Evolutionary conservation across 2,329 filamentous ascomycete species (phyloP).

Genomic region (Tolypocladium amazonense): DNA sequence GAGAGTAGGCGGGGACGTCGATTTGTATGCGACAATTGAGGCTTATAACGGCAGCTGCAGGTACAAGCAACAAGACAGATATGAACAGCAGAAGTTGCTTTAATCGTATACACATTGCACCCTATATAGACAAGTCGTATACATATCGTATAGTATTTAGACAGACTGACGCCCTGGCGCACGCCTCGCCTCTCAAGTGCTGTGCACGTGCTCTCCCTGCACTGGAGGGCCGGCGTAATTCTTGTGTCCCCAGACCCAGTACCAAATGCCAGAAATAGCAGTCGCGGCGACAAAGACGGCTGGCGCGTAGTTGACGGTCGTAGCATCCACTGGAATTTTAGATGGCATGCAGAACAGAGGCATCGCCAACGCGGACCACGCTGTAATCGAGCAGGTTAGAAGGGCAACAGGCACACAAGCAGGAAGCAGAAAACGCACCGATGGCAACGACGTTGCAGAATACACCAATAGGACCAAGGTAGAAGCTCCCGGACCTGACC

Average conservation of each 20-base stretch:
- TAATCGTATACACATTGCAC: neutral
- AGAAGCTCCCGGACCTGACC: slow-evolving; percentile 45
- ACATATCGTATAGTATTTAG: neutral
- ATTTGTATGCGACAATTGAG: no score
- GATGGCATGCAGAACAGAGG: slow-evolving; percentile 68
- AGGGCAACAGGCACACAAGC: neutral
- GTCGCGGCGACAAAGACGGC: slow-evolving; percentile 63
- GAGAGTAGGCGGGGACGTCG: no score
- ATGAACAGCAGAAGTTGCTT: neutral
- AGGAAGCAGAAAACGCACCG: slow-evolving; percentile 30
- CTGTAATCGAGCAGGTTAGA: slow-evolving; percentile 21
- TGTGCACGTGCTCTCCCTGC: slow-evolving; percentile 17
- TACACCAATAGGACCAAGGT: slow-evolving; percentile 50
- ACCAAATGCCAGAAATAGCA: slow-evolving; percentile 52
- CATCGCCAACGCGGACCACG: slow-evolving; percentile 57
- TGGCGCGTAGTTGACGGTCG: slow-evolving; percentile 62
- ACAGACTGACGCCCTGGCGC: neutral
- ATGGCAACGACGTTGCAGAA: slow-evolving; percentile 55
- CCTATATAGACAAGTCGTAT: neutral
- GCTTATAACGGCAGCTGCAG: neutral
- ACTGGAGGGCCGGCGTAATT: slow-evolving; percentile 57
- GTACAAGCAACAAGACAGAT: neutral
- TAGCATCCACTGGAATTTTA: slow-evolving; percentile 43
- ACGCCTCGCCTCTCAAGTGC: neutral
- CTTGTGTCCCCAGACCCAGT: slow-evolving; percentile 57